Evolutionary conservation across 306 rosid genomes (phyloP), one percentile per base, ranked within the genome.

Genomic region (Quercus gilva): DNA sequence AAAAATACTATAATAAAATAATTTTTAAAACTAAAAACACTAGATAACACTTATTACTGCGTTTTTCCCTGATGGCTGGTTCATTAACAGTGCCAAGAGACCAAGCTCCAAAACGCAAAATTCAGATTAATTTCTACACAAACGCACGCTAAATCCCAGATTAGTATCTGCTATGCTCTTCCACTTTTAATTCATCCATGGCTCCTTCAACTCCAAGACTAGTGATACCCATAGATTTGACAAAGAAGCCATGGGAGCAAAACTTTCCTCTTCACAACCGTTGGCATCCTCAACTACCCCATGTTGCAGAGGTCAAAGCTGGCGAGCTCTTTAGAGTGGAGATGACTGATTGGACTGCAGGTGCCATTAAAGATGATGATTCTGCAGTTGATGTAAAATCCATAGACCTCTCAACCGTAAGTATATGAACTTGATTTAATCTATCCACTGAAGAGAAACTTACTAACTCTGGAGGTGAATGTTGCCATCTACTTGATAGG

Each of bases 291-390:
- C 59, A 57, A 53, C 87, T 94, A 84, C 94, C 92, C 21, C 84
- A 87, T 1, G 86, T 86, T 70, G 87, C 88, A 4, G 91, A 87
- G 69, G 91, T 78, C 52, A 73, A 76, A 25, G 72, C 85, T 3
- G 87, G 82, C 70, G 84, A 90, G 80, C 49, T 92, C 60, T 92
- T 92, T 76, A 88, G 93, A 79, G 79, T 92, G 77, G 96, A 92
- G 80, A 92, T 90, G 96, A 86, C 91, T 29, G 98, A 90, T 29
- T 92, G 98, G 94, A 94, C 96, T 2, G 96, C 90, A 35, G 93
- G 97, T 73, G 81, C 85, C 74, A 77, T 92, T 21, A 85, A 85
- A 78, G 96, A 88, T 74, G 87, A 92, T 71, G 84, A 85, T 74
- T 89, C 97, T 65, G 90, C 97, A 31, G 83, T 81, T 12, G 96